These are phyloP conservation scores for Amphirosellinia nigrospora DNA, from an alignment of 495 filamentous ascomycete genomes.

Conservation along the genomic window DNA sequence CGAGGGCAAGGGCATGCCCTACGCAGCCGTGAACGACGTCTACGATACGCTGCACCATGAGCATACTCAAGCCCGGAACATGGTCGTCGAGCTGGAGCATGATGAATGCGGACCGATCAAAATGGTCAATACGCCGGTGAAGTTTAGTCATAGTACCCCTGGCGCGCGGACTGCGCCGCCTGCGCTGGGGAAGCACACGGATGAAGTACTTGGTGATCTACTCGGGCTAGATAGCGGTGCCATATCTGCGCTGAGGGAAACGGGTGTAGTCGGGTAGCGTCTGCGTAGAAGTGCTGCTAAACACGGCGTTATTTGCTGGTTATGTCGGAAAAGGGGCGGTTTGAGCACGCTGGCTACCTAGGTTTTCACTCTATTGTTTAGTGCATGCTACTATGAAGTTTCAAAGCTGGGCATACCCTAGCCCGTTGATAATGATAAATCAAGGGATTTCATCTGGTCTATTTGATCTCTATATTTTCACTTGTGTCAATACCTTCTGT, in stretches of 20 bases:
- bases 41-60: constrained; percentile 81
- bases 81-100: constrained; percentile 90
- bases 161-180: constrained; percentile 82
- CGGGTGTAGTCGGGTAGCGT: constrained; percentile 71
- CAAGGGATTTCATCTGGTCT: too few species aligned
- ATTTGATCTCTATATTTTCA: too few species aligned
- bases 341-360: too few species aligned
- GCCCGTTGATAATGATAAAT: too few species aligned
- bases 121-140: constrained; percentile 93
- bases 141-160: constrained; percentile 84
- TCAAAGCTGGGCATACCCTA: too few species aligned
- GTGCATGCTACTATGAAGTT: too few species aligned
- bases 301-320: background rate
- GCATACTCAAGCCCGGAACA: constrained; percentile 82
- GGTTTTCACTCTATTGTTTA: too few species aligned
- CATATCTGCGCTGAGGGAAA: constrained; percentile 66
- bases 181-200: constrained; percentile 88
- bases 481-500: too few species aligned
- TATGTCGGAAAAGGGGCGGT: background rate
- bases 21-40: constrained; percentile 93
- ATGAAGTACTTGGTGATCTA: constrained; percentile 75
- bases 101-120: constrained; percentile 82
- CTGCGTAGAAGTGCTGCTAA: background rate
- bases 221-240: constrained; percentile 67
- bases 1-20: constrained; percentile 91